Evolutionary conservation across 1,284 basidiomycete species (phyloP).

Genomic region (Tetrapyrgos nigripes): DNA sequence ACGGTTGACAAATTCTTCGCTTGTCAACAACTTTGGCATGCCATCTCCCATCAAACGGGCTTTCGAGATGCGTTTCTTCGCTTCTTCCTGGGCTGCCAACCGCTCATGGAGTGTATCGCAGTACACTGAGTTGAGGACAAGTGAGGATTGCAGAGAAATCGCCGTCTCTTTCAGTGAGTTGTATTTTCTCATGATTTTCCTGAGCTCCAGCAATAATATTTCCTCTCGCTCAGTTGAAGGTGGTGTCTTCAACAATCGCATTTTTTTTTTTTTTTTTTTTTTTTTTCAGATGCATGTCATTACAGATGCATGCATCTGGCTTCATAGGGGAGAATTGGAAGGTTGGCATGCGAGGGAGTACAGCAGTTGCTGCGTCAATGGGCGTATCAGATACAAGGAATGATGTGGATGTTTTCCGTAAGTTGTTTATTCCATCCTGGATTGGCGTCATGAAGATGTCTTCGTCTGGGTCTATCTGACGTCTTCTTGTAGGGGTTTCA

Average conservation of each 20-base stretch:
- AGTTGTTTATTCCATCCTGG: neutral
- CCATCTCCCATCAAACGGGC: slow-evolving; percentile 25
- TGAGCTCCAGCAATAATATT: slow-evolving; percentile 16
- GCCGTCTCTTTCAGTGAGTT: slow-evolving; percentile 15
- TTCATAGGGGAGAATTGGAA: neutral
- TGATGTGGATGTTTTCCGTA: neutral
- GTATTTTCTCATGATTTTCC: slow-evolving; percentile 11
- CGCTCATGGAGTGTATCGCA: slow-evolving; percentile 19
- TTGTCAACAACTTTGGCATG: slow-evolving; percentile 22
- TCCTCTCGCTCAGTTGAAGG: slow-evolving; percentile 21
- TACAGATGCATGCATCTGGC: too few relatives aligned
- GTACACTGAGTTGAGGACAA: slow-evolving; percentile 25
- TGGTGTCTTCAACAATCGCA: slow-evolving; percentile 14
- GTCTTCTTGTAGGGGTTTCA: neutral
- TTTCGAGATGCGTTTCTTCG: slow-evolving; percentile 21
- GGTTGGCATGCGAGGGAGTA: neutral
- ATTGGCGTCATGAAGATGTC: neutral
- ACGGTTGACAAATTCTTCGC: slow-evolving; percentile 15
- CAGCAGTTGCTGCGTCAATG: neutral
- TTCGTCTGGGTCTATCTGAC: neutral
- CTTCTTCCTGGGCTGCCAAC: slow-evolving; percentile 29
- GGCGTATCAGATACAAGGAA: neutral
- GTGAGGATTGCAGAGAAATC: slow-evolving; percentile 18
- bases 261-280: neutral
- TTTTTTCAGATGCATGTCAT: too few relatives aligned